Conservation (phyloP, 108 stramenopile species). For the Cyclotella baltica region DNA sequence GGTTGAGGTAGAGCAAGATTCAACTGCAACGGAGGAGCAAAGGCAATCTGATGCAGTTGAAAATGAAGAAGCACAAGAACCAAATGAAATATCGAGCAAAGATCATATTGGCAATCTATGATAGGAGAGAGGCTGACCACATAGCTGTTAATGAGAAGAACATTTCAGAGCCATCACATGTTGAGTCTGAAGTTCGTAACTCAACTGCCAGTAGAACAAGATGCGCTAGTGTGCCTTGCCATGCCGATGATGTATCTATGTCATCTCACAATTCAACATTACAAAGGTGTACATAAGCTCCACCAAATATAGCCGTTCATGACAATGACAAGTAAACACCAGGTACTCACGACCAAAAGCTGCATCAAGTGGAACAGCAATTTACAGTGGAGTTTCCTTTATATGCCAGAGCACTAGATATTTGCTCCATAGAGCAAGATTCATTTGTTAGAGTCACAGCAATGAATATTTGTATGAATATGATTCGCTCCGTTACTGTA, state of each 20-base stretch:
- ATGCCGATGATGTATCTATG: neutral
- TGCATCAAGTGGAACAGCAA: conserved; percentile 6
- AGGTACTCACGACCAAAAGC: conserved; percentile 5
- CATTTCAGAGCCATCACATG: neutral
- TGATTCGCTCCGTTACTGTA: conserved; percentile 75
- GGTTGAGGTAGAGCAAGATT: no score
- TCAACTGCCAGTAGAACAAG: neutral
- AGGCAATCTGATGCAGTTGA: conserved; percentile 20
- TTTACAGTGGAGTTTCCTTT: conserved; percentile 76
- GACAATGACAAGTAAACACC: no score
- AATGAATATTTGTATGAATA: conserved; percentile 93
- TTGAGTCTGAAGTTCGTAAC: neutral
- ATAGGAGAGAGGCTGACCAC: no score
- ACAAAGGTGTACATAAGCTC: neutral
- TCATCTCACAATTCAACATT: no score
- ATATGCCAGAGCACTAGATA: conserved; percentile 86
- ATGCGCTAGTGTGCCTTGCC: neutral
- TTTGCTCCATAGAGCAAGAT: conserved; percentile 83
- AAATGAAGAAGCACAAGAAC: no score
- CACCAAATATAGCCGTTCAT: no score
- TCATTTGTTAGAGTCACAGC: conserved; percentile 88
- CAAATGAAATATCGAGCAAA: no score
- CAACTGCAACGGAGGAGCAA: no score
- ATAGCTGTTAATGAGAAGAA: no score
- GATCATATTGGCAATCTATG: no score